phyloP scores from a whole-genome alignment of 2,329 filamentous ascomycete species.

The Anthostomella pinea region DNA sequence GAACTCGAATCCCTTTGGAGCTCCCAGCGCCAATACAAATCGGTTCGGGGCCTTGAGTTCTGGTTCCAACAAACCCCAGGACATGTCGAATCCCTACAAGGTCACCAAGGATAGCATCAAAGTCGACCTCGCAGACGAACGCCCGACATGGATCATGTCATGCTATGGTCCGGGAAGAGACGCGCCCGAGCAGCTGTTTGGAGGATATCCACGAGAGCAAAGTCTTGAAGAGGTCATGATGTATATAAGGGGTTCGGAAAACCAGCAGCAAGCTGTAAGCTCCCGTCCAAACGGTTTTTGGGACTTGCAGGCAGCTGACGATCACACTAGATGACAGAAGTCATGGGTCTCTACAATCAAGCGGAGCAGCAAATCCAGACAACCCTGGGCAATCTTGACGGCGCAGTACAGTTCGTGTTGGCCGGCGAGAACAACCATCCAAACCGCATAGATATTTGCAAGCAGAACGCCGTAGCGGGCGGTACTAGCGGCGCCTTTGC shows the following conservation, averaged over 20 bases:
- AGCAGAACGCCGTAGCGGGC: conserved; percentile 41
- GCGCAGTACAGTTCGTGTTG: conserved; percentile 68
- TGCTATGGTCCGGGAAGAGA: conserved; percentile 77
- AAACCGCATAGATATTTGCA: conserved; percentile 67
- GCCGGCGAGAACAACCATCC: conserved; percentile 68
- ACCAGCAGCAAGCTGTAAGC: conserved; percentile 44
- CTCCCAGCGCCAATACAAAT: conserved; percentile 35
- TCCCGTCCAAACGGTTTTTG: neutral
- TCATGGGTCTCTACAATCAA: conserved; percentile 59
- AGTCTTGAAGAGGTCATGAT: conserved; percentile 85
- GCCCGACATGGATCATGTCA: conserved; percentile 82
- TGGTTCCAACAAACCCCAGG: conserved; percentile 12
- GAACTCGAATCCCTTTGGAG: conserved; percentile 32
- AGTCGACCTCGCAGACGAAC: conserved; percentile 65
- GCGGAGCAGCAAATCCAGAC: conserved; percentile 69
- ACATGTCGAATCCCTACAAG: conserved; percentile 40
- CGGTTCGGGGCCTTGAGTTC: conserved; percentile 31
- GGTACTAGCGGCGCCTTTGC: conserved; percentile 45
- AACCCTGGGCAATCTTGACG: conserved; percentile 66
- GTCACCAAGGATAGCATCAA: conserved; percentile 60
- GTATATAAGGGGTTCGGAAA: conserved; percentile 55
- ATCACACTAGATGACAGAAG: conserved; percentile 53
- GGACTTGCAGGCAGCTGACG: conserved; percentile 4
- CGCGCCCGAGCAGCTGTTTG: conserved; percentile 79
- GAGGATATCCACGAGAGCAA: conserved; percentile 74